phyloP scores from a whole-genome alignment of 306 rosid species.

The Inga leiocalycina region DNA sequence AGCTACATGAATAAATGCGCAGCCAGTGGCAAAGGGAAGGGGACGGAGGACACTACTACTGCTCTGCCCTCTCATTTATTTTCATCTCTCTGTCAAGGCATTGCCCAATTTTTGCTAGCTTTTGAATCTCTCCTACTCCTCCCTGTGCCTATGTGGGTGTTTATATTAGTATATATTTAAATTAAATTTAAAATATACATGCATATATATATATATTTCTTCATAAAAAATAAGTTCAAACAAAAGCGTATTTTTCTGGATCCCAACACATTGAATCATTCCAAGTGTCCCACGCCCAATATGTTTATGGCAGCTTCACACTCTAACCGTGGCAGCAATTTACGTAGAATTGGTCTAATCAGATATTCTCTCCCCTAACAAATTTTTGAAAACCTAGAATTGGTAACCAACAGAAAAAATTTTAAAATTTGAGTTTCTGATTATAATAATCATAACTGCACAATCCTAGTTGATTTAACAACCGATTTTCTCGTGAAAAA shows the following conservation, averaged over 20 bases:
- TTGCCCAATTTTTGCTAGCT: neutral
- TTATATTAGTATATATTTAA: neutral
- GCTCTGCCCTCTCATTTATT: neutral
- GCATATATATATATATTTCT: neutral
- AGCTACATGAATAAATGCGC: neutral
- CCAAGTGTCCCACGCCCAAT: neutral
- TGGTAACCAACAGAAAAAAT: neutral
- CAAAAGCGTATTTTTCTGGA: neutral
- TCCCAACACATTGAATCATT: neutral
- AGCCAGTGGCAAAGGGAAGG: neutral
- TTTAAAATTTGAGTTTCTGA: neutral
- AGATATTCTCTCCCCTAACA: neutral
- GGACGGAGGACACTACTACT: too few relatives aligned
- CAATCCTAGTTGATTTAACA: neutral
- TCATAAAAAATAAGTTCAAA: neutral
- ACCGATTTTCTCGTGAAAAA: neutral
- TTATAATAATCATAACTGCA: neutral
- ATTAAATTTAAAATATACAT: neutral
- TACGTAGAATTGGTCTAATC: conserved; percentile 2
- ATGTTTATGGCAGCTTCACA: neutral
- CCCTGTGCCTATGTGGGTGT: too few relatives aligned
- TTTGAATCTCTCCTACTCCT: neutral
- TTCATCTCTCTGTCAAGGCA: neutral
- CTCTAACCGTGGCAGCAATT: neutral
- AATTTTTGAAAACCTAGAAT: neutral